Conservation (phyloP, 768 basidiomycete genomes). For the Galerina marginata region DNA sequence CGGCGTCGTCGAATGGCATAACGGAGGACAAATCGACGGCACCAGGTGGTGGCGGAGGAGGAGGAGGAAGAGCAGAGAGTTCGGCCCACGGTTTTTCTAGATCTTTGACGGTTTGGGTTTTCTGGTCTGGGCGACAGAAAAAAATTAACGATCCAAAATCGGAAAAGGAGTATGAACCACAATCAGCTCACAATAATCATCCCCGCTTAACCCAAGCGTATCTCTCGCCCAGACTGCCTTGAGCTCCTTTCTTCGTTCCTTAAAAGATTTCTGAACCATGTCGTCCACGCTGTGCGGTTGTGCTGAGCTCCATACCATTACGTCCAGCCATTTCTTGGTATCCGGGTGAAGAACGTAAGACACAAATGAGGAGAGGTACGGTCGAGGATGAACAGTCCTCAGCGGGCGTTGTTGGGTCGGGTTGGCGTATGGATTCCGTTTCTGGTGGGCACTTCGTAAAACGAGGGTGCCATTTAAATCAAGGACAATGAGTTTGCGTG, state of each 20-base stretch:
- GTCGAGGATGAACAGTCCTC: slow-evolving; percentile 58
- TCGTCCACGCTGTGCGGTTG: slow-evolving; percentile 79
- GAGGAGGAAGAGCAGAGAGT: slow-evolving; percentile 21
- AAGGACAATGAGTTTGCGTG: slow-evolving; percentile 72
- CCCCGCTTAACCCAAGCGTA: slow-evolving; percentile 66
- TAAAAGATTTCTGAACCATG: slow-evolving; percentile 74
- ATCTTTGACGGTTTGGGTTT: slow-evolving; percentile 72
- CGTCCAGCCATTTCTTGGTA: slow-evolving; percentile 74
- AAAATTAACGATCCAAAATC: background rate
- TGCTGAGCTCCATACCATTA: slow-evolving; percentile 90
- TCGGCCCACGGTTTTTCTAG: slow-evolving; percentile 68
- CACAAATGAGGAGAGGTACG: slow-evolving; percentile 67
- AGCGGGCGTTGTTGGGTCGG: slow-evolving; percentile 31
- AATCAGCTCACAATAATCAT: slow-evolving; percentile 66
- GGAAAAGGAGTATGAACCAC: background rate
- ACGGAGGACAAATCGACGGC: background rate
- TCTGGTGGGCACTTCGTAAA: slow-evolving; percentile 52
- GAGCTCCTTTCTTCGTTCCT: slow-evolving; percentile 43
- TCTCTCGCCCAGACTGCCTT: slow-evolving; percentile 82
- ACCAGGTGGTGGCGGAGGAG: background rate
- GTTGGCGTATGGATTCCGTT: slow-evolving; percentile 29
- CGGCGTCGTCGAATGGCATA: background rate
- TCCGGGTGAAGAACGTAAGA: slow-evolving; percentile 65
- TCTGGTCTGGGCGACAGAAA: slow-evolving; percentile 39
- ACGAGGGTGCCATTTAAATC: slow-evolving; percentile 82